Evolutionary conservation across 352 stramenopile species (phyloP).

Genomic region (Pythium guiyangense): DNA sequence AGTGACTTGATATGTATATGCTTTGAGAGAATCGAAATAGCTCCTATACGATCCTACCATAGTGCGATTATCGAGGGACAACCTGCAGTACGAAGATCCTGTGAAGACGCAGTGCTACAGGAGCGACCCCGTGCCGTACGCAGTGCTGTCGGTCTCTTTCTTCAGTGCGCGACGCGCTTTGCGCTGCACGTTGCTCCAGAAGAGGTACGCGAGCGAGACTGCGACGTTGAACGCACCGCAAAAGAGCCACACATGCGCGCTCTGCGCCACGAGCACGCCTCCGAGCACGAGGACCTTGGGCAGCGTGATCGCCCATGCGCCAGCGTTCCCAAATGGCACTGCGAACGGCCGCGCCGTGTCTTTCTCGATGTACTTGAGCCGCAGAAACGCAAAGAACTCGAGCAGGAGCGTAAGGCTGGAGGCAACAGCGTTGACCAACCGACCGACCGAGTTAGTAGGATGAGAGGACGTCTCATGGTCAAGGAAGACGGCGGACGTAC

Average conservation of each 20-base stretch:
- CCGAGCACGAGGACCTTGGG: constrained; percentile 80
- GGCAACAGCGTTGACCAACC: no score
- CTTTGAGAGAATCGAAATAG: no score
- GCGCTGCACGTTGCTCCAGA: constrained; percentile 64
- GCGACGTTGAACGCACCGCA: constrained; percentile 66
- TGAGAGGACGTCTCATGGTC: background rate
- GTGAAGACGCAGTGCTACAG: constrained; percentile 26
- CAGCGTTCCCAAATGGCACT: constrained; percentile 62
- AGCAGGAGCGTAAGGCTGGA: constrained; percentile 65
- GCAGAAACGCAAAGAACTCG: constrained; percentile 82
- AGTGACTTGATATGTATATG: no score
- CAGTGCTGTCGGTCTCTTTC: constrained; percentile 1
- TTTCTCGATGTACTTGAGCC: constrained; percentile 80
- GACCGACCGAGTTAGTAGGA: background rate
- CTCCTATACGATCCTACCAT: no score
- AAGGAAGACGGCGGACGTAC: no score
- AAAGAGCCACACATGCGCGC: constrained; percentile 59
- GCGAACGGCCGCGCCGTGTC: constrained; percentile 65
- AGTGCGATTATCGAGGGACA: background rate
- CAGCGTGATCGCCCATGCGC: constrained; percentile 76
- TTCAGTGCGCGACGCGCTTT: background rate
- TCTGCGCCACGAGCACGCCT: constrained; percentile 67
- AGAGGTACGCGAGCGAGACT: constrained; percentile 47
- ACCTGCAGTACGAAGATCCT: no score
- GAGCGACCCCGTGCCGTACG: constrained; percentile 31